These are phyloP conservation scores for Candida pseudoglaebosa DNA, from an alignment of 805 yeast genomes.

Conservation along the genomic window DNA sequence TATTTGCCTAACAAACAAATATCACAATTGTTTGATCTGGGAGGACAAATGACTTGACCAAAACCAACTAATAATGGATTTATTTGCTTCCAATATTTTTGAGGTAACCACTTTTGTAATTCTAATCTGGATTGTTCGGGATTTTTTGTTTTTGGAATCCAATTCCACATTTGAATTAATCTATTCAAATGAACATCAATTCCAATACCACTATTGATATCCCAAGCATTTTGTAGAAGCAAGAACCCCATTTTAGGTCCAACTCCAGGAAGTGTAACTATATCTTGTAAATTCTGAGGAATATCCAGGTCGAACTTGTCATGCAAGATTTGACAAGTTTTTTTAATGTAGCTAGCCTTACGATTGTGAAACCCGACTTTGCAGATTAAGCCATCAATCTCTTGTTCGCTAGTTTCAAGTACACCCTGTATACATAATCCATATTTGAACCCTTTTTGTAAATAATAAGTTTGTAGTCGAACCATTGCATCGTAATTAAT, in stretches of 20 bases:
- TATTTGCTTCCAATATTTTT: slow-evolving; percentile 73
- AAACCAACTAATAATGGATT: slow-evolving; percentile 88
- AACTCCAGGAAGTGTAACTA: slow-evolving; percentile 78
- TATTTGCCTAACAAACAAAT: slow-evolving; percentile 54
- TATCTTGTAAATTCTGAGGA: slow-evolving; percentile 64
- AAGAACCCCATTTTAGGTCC: slow-evolving; percentile 95
- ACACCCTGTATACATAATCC: slow-evolving; percentile 61
- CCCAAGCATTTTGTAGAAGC: slow-evolving; percentile 81
- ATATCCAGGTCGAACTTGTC: slow-evolving; percentile 60
- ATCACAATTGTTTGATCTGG: slow-evolving; percentile 68
- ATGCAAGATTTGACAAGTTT: slow-evolving; percentile 51
- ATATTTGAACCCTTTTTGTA: slow-evolving; percentile 31
- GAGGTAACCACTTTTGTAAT: slow-evolving; percentile 72
- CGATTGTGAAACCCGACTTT: slow-evolving; percentile 86
- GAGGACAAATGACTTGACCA: slow-evolving; percentile 84
- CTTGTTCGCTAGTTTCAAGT: slow-evolving; percentile 45
- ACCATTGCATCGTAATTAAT: slow-evolving; percentile 71
- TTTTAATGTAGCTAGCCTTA: slow-evolving; percentile 68
- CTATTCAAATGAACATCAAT: slow-evolving; percentile 91
- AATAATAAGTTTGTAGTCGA: slow-evolving; percentile 48
- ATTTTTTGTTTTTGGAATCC: slow-evolving; percentile 57
- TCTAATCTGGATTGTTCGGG: slow-evolving; percentile 75
- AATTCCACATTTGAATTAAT: slow-evolving; percentile 71
- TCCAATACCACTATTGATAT: slow-evolving; percentile 75
- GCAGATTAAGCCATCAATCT: slow-evolving; percentile 61